Base-by-base conservation (phyloP, 768 basidiomycete species). In the Panellus pusillus region DNA sequence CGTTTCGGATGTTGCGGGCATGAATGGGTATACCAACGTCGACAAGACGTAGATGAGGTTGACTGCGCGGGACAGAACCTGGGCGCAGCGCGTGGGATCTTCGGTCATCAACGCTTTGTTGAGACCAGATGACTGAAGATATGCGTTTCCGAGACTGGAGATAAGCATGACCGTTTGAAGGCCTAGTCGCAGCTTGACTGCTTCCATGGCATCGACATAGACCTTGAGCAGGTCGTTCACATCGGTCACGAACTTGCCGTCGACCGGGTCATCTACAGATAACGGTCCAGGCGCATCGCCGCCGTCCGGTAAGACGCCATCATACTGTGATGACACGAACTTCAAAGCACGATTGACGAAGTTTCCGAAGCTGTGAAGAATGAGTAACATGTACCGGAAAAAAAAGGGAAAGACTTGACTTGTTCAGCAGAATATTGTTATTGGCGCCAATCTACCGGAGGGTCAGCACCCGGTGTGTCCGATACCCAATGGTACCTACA, bases 311-410 rank as follows among this genome's bases (percentile, higher is more conserved):
- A 98, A 77, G 39, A 87, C 71, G 44, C 89, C 72, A 48, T 84
- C 80, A 66, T 87, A 96, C 66, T 93, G 92, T 6, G 91, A 87
- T 6, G 87, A 82, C 28, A 93, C 82, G 66, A 99, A 99, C 70
- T 98, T 98, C 66, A 98, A 76, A 15, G 83, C 79, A 24, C 97
- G 89, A 70, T 99, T 99, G 60, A 98, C 90, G 63, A 97, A 98
- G 75, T 99, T 99, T 40, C 97, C 97, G 63, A 99, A 90, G 73
- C 91, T 93, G 49, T 19, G 37, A 18, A 15, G 31, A 28, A 15
- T 20, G 7, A 38, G 13, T 9, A 15, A 35, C 58, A 29, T 44
- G 42, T 50, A 47, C 39, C 9, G 28, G n/a, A 35, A 49, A 28
- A 18, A 20, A 18, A 20, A 15, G 11, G 11, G 36, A 28, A 31